Evolutionary conservation across 345 rosid genomes (phyloP), one percentile per base, ranked within the genome.

Genomic region (Euphorbia peplus): DNA sequence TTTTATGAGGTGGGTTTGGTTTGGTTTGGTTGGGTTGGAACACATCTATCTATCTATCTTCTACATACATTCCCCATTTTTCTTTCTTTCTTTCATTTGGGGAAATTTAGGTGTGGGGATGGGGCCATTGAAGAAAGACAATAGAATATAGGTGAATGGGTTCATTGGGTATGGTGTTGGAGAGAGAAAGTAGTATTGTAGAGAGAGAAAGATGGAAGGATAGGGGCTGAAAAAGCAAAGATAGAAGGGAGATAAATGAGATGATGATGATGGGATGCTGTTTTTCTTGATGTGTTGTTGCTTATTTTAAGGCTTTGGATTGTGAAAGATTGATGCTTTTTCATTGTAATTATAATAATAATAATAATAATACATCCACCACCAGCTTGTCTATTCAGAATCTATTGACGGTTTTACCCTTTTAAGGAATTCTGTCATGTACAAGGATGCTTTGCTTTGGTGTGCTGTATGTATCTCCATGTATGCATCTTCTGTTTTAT

Each of bases 71-170:
- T 24, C 50, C 15, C 50, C 50, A 44, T 3, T 21, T 63, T 60
- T 46, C 50, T 41, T 28, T 55, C 56, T 28, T 5, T 75, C 79
- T 62, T 68, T 72, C 71, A 76, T 74, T 76, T 77, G 79, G 85
- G 84, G n/a, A n/a, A n/a, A n/a, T 80, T 86, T 84, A 81, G 84
- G 80, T 81, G n/a, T n/a, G n/a, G n/a, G n/a, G n/a, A n/a, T n/a
- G n/a, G 86, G 88, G 90, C 86, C 88, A 84, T 80, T 76, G 79
- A 60, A 74, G 84, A 70, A 64, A 67, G 76, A 72, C 78, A n/a
- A n/a, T n/a, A n/a, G 63, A 37, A 30, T 62, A 32, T 73, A 66
- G 80, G 66, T 58, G 37, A 6, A 6, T 32, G 37, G 68, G 41
- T 58, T 68, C 18, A 60, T 64, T 73, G 32, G 39, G 22, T 59